phyloP scores from a whole-genome alignment of 2,329 filamentous ascomycete genomes.

The Fusarium beomiforme region DNA sequence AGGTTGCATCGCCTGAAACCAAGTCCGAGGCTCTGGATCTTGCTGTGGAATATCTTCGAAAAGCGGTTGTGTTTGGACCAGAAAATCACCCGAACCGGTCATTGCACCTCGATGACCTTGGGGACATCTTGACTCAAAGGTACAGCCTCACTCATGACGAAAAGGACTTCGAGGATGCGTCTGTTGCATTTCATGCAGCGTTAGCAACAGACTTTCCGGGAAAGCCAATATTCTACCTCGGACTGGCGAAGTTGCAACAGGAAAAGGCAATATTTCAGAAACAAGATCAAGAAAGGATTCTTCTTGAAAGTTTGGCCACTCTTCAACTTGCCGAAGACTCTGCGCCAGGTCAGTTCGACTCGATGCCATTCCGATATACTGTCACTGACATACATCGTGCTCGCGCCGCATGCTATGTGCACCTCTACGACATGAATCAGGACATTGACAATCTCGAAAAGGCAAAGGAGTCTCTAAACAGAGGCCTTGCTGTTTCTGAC shows the following conservation, averaged over 20 bases:
- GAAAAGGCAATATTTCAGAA: background rate
- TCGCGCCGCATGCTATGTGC: background rate
- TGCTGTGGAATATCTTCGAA: background rate
- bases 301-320: background rate
- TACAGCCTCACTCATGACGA: background rate
- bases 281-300: fast-evolving
- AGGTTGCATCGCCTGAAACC: background rate
- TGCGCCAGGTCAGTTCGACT: background rate
- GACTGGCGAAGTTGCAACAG: background rate
- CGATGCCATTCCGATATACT: background rate
- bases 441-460: background rate
- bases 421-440: background rate
- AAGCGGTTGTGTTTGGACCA: background rate
- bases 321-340: background rate
- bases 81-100: background rate
- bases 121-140: background rate
- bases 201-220: background rate
- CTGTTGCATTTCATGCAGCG: background rate
- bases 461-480: background rate
- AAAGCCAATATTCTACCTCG: background rate
- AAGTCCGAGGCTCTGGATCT: background rate
- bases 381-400: background rate
- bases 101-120: background rate
- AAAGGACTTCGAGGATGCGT: background rate
- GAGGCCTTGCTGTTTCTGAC: background rate